phyloP scores from a whole-genome alignment of 495 filamentous ascomycete genomes.

The Penicillium parvum region DNA sequence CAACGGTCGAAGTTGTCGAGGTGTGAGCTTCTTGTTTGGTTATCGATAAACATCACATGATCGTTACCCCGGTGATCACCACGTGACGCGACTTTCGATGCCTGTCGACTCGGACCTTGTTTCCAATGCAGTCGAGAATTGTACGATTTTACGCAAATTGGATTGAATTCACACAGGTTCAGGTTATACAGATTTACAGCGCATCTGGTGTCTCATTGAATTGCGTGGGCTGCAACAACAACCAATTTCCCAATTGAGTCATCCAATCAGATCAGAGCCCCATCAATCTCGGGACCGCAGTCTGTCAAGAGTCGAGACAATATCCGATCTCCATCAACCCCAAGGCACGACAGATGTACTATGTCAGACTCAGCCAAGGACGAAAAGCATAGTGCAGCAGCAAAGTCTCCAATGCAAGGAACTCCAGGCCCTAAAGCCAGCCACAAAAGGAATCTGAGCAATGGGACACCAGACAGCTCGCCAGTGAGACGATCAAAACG shows the following conservation, averaged over 20 bases:
- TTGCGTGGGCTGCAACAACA: no score
- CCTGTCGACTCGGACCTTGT: background rate
- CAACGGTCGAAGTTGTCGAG: slow-evolving; percentile 5
- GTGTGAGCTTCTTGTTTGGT: slow-evolving; percentile 17
- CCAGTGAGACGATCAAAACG: slow-evolving; percentile 38
- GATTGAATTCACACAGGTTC: no score
- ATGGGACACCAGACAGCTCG: slow-evolving; percentile 26
- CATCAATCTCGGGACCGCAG: slow-evolving; percentile 3
- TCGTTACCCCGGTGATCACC: slow-evolving; percentile 35
- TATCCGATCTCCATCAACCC: background rate
- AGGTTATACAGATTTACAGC: no score
- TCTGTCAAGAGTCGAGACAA: background rate
- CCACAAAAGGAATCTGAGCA: slow-evolving; percentile 28
- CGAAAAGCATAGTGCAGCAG: background rate
- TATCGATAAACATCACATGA: slow-evolving; percentile 44
- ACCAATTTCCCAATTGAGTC: background rate
- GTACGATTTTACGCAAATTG: no score
- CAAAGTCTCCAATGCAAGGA: slow-evolving; percentile 1
- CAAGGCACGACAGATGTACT: background rate
- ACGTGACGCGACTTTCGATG: slow-evolving; percentile 17
- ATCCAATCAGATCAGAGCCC: slow-evolving; percentile 12
- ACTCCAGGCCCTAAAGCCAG: slow-evolving; percentile 8
- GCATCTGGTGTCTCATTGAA: no score
- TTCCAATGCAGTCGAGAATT: background rate
- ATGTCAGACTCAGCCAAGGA: slow-evolving; percentile 1